Conservation (phyloP, 768 basidiomycete genomes). For the Mycena latifolia region DNA sequence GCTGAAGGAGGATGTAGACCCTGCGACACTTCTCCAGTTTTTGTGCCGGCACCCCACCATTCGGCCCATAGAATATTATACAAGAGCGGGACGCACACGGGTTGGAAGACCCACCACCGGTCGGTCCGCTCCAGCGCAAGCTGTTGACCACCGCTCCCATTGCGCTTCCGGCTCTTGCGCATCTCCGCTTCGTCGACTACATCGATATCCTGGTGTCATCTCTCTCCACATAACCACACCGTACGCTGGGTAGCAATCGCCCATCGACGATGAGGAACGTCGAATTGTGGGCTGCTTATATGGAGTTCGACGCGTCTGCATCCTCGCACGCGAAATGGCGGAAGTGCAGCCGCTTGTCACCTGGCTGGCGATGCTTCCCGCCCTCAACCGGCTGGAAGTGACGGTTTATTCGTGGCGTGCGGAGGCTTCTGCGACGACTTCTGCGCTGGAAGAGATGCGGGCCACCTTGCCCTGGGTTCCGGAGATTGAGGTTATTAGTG, state of each 20-base stretch:
- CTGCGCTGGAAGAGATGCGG: too few species aligned
- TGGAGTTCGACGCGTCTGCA: not conserved
- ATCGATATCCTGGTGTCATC: not conserved
- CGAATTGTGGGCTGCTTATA: not conserved
- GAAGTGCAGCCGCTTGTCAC: not conserved
- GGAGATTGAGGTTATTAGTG: too few species aligned
- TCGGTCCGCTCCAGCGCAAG: not conserved
- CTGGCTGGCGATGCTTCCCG: not conserved
- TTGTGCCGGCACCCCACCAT: not conserved
- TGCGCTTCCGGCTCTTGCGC: not conserved
- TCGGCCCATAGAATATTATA: too few species aligned
- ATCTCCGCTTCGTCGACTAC: not conserved
- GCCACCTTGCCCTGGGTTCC: too few species aligned
- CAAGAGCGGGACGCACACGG: too few species aligned
- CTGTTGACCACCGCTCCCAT: not conserved
- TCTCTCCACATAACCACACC: not conserved
- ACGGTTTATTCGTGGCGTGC: too few species aligned
- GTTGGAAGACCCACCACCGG: too few species aligned
- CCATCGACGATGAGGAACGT: not conserved
- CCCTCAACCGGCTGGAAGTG: not conserved
- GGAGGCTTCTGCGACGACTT: too few species aligned
- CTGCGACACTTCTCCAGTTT: not conserved
- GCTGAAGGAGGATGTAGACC: not conserved
- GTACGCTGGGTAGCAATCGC: too few species aligned
- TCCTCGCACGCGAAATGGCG: not conserved